phyloP scores from a whole-genome alignment of 768 basidiomycete species.

The Podaxis mareebaensis region DNA sequence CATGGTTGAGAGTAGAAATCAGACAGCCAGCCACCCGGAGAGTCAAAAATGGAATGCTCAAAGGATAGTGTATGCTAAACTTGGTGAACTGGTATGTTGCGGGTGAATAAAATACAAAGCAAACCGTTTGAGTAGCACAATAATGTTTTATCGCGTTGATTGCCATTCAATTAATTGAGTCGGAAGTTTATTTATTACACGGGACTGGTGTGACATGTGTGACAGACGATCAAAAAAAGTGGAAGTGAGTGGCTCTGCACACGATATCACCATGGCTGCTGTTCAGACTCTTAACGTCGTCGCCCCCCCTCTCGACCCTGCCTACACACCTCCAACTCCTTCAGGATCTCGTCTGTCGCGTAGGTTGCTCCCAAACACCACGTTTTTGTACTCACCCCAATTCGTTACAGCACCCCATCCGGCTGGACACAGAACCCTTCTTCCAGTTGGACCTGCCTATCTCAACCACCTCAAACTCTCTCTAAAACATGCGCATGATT shows the following conservation, averaged over 20 bases:
- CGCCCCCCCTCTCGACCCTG: slow-evolving; percentile 25
- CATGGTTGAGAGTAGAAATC: not conserved
- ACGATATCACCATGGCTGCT: slow-evolving; percentile 2
- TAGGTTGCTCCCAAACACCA: slow-evolving; percentile 13
- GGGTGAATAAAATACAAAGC: too few species aligned
- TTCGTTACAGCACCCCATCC: slow-evolving; percentile 33
- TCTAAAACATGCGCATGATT: slow-evolving; percentile 73
- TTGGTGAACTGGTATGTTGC: not conserved
- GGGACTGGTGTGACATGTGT: not conserved
- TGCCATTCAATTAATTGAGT: not conserved
- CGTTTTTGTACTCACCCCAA: not conserved
- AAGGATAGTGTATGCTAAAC: not conserved
- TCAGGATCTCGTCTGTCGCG: slow-evolving; percentile 30
- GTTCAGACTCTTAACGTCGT: slow-evolving; percentile 28
- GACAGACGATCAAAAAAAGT: not conserved
- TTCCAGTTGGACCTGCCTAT: slow-evolving; percentile 89
- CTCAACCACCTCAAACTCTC: slow-evolving; percentile 79
- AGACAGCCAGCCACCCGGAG: not conserved
- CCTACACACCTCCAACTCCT: slow-evolving; percentile 27
- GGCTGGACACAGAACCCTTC: slow-evolving; percentile 48
- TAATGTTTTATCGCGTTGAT: too few species aligned
- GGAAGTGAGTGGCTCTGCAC: not conserved
- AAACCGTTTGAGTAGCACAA: too few species aligned
- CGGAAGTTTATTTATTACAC: not conserved
- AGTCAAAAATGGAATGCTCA: not conserved